Evolutionary conservation across 2,329 filamentous ascomycete genomes (phyloP).

Genomic region (Fusarium fracticaudum): DNA sequence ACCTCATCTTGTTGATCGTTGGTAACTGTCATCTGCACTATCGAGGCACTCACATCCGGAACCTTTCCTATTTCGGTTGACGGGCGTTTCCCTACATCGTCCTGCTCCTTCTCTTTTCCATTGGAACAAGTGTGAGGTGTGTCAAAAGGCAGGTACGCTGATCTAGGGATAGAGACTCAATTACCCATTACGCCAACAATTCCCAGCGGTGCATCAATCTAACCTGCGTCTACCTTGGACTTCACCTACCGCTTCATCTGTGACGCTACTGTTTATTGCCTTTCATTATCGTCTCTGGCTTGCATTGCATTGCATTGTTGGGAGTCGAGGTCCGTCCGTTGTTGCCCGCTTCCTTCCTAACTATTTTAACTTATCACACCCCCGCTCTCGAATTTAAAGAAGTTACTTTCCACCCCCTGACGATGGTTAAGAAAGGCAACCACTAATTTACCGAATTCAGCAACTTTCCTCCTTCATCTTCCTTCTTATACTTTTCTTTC

Average conservation of each 20-base stretch:
- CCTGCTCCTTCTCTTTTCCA: constrained; percentile 26
- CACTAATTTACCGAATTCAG: constrained; percentile 30
- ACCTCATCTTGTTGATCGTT: constrained; percentile 35
- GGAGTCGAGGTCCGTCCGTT: constrained; percentile 11
- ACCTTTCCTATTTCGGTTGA: constrained; percentile 39
- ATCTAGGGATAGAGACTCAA: constrained; percentile 31
- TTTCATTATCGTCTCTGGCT: constrained; percentile 29
- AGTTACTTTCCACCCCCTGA: constrained; percentile 35
- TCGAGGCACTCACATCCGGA: constrained; percentile 24
- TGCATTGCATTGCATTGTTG: constrained; percentile 13
- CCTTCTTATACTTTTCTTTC: constrained; percentile 2
- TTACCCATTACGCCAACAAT: constrained; percentile 12
- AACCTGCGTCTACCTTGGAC: not conserved
- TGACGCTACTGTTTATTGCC: constrained; percentile 18
- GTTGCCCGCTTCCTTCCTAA: constrained; percentile 9
- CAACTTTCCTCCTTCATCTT: constrained; percentile 20
- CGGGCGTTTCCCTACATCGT: constrained; percentile 9
- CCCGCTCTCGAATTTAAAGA: constrained; percentile 32
- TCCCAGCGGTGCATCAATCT: not conserved
- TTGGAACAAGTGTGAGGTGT: constrained; percentile 25
- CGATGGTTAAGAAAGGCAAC: constrained; percentile 23
- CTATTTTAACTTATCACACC: constrained; percentile 33
- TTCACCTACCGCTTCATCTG: constrained; percentile 11
- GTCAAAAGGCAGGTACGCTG: constrained; percentile 35
- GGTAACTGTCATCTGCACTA: constrained; percentile 28